phyloP scores from a whole-genome alignment of 2,329 filamentous ascomycete species.

The Chaetothyriales sp. region DNA sequence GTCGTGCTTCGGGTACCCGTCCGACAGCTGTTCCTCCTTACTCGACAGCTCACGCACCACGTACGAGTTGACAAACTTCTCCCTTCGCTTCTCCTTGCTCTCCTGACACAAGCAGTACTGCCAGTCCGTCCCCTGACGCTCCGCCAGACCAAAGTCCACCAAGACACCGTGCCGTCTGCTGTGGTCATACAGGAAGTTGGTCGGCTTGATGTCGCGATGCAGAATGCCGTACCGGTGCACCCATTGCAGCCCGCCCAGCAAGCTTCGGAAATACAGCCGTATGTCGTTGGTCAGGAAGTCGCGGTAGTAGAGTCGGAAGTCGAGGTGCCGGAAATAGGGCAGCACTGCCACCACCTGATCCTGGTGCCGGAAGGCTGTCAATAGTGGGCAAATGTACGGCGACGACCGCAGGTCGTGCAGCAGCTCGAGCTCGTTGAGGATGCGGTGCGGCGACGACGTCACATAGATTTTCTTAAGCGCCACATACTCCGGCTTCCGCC shows the following conservation, averaged over 20 bases:
- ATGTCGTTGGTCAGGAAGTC: conserved; percentile 78
- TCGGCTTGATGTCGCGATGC: conserved; percentile 93
- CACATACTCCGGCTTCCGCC: conserved; percentile 58
- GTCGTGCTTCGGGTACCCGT: conserved; percentile 78
- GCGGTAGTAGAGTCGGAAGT: conserved; percentile 84
- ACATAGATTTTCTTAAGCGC: conserved; percentile 99
- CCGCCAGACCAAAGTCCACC: conserved; percentile 97
- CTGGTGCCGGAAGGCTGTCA: conserved; percentile 88
- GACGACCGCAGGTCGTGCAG: conserved; percentile 76
- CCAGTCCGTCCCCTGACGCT: conserved; percentile 56
- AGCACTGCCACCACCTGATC: conserved; percentile 93
- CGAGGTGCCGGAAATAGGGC: conserved; percentile 88
- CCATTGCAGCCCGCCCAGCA: conserved; percentile 71
- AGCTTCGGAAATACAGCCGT: conserved; percentile 72
- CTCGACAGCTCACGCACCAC: conserved; percentile 26
- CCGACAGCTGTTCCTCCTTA: conserved; percentile 27
- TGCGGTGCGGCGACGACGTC: conserved; percentile 82
- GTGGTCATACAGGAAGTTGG: conserved; percentile 31
- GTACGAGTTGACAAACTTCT: conserved; percentile 17
- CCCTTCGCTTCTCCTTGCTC: conserved; percentile 47
- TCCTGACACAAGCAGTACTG: conserved; percentile 75
- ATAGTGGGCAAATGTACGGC: conserved; percentile 78
- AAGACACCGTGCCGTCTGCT: conserved; percentile 65
- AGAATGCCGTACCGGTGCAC: conserved; percentile 78
- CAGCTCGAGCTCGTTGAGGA: conserved; percentile 90